Evolutionary conservation across 108 stramenopile species (phyloP), one percentile per base, ranked within the genome.

Genomic region (Skeletonema grethae): DNA sequence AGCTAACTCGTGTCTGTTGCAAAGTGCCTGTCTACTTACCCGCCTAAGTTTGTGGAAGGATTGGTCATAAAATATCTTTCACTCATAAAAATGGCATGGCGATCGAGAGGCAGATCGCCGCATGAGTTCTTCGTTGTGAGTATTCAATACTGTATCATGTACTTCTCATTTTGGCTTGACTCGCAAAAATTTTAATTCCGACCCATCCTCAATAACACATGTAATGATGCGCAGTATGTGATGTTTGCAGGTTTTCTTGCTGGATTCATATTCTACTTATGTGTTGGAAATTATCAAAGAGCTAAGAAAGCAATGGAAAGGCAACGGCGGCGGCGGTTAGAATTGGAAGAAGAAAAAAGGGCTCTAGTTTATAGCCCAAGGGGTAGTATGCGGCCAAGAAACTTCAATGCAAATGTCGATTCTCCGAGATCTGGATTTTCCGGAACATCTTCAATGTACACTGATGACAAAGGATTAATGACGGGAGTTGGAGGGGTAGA

Each of bases 211-310:
- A 61, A 11, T 22, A 63, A 30, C 30, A 12, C 25, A 34, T 9
- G 10, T 63, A 30, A 31, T 46, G 31, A 28, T 41, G 24, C 8
- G 41, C 15, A 41, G 55, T 25, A 29, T 48, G 15, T 53, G 13
- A 65, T 57, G 62, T 90, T 89, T 36, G 82, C 88, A 22, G 84
- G 85, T 8, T 91, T 94, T 65, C 50, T 91, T 45, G 67, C 82
- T 13, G 93, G 93, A 20, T 94, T 94, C 69, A 80, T 94, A 20
- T 75, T 82, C n/a, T 90, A 91, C 20, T 67, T 94, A 20, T 94
- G 93, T 61, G 69, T 94, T 50, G 90, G 93, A 29, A 94, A 94
- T 67, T 94, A 91, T 63, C 90, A 87, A 74, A 68, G 93, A 69
- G 93, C 93, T 22, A 91, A 91, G 61, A 68, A 84, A 73, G 93